These are phyloP conservation scores for Metarhizium rileyi DNA, from an alignment of 2,329 filamentous ascomycete species.

Conservation along the genomic window DNA sequence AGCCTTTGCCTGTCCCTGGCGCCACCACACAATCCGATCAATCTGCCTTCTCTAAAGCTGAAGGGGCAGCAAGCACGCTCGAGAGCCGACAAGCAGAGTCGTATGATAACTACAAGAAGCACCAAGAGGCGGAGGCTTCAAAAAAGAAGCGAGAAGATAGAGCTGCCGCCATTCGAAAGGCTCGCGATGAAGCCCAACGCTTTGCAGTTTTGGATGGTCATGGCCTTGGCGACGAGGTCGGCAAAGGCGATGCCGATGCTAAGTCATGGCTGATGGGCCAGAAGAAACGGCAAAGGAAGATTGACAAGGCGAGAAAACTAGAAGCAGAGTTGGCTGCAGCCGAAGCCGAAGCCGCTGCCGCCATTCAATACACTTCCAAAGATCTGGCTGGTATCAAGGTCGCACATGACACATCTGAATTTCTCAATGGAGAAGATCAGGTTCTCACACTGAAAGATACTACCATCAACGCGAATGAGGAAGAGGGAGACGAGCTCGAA, in stretches of 20 bases:
- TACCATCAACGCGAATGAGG: constrained; percentile 73
- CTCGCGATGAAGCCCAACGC: constrained; percentile 73
- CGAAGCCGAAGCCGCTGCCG: constrained; percentile 55
- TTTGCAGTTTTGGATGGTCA: constrained; percentile 69
- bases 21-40: constrained; percentile 19
- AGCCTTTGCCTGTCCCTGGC: constrained; percentile 77
- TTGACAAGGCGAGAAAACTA: constrained; percentile 61
- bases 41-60: constrained; percentile 47
- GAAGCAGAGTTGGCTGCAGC: constrained; percentile 73
- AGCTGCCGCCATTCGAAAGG: constrained; percentile 76
- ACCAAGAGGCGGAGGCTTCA: constrained; percentile 60
- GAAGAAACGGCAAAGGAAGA: constrained; percentile 91
- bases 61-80: constrained; percentile 71
- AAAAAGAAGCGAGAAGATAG: constrained; percentile 73
- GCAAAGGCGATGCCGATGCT: constrained; percentile 59
- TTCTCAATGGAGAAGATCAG: constrained; percentile 77
- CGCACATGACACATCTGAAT: constrained; percentile 72
- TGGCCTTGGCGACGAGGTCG: constrained; percentile 68
- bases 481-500: constrained; percentile 84
- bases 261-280: constrained; percentile 79
- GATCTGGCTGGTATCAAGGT: constrained; percentile 89
- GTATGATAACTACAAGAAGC: constrained; percentile 61
- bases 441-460: constrained; percentile 91
- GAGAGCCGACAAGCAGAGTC: constrained; percentile 67
- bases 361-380: constrained; percentile 64